These are phyloP conservation scores for Stenocarpella maydis DNA, from an alignment of 2,329 filamentous ascomycete genomes.

Conservation along the genomic window DNA sequence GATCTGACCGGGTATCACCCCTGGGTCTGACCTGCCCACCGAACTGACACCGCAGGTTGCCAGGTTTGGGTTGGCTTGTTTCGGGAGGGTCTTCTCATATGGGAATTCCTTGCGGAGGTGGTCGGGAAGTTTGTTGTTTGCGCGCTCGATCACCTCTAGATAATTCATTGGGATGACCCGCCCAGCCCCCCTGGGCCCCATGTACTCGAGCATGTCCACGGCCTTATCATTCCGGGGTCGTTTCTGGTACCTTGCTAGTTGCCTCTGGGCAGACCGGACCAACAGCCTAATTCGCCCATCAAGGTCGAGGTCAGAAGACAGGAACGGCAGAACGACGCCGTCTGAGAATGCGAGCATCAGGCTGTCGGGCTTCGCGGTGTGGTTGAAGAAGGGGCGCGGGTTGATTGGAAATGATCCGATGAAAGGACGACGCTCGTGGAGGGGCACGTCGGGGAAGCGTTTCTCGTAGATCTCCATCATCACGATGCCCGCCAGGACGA, in stretches of 20 bases:
- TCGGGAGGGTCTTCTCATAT: slow-evolving; percentile 24
- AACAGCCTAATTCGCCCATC: slow-evolving; percentile 32
- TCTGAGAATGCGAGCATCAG: slow-evolving; percentile 34
- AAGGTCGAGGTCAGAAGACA: slow-evolving; percentile 24
- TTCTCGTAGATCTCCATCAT: slow-evolving; percentile 41
- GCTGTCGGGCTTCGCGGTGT: slow-evolving; percentile 23
- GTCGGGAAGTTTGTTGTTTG: slow-evolving; percentile 23
- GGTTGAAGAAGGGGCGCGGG: slow-evolving; percentile 30
- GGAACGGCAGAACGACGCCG: slow-evolving; percentile 29
- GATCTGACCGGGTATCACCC: slow-evolving; percentile 11
- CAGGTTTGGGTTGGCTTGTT: slow-evolving; percentile 29
- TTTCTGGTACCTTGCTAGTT: slow-evolving; percentile 32
- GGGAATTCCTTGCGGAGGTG: slow-evolving; percentile 8
- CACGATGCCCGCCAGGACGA: slow-evolving; percentile 38
- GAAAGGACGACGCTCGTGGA: slow-evolving; percentile 18
- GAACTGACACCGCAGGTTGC: slow-evolving; percentile 34
- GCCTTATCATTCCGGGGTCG: background rate
- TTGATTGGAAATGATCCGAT: slow-evolving; percentile 34
- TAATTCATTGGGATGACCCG: slow-evolving; percentile 30
- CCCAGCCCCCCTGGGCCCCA: slow-evolving; percentile 27
- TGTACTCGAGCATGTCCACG: slow-evolving; percentile 11
- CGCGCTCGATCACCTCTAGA: slow-evolving; percentile 29
- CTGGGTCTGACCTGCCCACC: slow-evolving; percentile 23
- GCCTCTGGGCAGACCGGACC: slow-evolving; percentile 32
- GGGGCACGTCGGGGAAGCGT: slow-evolving; percentile 21